Base-by-base conservation (phyloP, 129 eudicot species). In the Flaveria sonorensis region DNA sequence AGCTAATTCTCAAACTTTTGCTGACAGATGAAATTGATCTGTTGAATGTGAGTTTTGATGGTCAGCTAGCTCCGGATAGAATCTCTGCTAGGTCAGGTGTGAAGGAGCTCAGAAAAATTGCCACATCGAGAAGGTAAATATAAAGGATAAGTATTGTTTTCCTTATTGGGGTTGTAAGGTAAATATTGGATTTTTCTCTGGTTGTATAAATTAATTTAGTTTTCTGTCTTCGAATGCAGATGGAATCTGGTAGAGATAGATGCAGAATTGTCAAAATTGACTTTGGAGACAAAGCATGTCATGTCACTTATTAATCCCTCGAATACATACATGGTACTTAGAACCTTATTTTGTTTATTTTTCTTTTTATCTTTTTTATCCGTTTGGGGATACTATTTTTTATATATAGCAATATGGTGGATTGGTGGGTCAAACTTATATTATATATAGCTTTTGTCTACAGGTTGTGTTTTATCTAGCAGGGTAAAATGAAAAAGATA, bases 231-330 rank as follows among this genome's bases (percentile, higher is more conserved):
- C 21, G 72, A 21, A 57, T 83, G 80, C 92, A 94, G 99, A 55
- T 94, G 99, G 99, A 94, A 89, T 75, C 96, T 94, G 66, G 90
- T 94, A 81, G 94, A 91, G 86, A 91, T 94, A 81, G 96, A 94
- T 87, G 96, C 97, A 71, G 92, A 89, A 69, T 80, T 94, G 82
- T 84, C 77, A 64, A 86, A 85, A 71, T 71, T 94, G 89, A 76
- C 86, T 45, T 65, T 66, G 62, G 99, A 94, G 86, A 94, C 88
- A 19, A 91, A 89, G 75, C 99, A 85, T 86, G 99, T 94, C 81
- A 85, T 78, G 90, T 83, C 96, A 81, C 99, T 94, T 47, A 87
- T 94, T 64, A 81, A 81, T 86, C 99, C 99, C 68, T 88, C 99
- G 2, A 91, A 84, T 63, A 94, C 99, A 53, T 91, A 87, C 86